Conservation (phyloP, 1,284 basidiomycete species). For the Rhodotorula sp. region DNA sequence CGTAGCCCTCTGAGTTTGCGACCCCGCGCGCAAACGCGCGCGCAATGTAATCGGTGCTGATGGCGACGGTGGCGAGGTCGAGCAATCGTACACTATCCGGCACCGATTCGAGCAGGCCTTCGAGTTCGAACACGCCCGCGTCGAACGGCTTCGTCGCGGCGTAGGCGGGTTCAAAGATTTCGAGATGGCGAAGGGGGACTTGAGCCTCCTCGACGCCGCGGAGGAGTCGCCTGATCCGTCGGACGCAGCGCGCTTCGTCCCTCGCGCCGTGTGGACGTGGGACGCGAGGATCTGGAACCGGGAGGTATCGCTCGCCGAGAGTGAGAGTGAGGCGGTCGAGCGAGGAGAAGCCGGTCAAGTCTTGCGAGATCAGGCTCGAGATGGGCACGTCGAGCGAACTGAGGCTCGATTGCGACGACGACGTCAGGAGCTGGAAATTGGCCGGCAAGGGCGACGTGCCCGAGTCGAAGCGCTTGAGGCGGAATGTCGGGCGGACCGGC, state of each 20-base stretch:
- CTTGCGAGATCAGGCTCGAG: conserved; percentile 10
- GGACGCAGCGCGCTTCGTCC: conserved; percentile 4
- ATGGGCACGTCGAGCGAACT: conserved; percentile 20
- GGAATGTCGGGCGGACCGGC: conserved; percentile 13
- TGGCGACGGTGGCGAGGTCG: conserved; percentile 9
- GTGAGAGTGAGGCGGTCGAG: conserved; percentile 17
- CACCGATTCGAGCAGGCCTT: conserved; percentile 3
- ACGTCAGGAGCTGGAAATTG: conserved; percentile 21
- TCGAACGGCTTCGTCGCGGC: conserved; percentile 2
- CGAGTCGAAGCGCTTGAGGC: conserved; percentile 24
- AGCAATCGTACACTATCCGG: not conserved
- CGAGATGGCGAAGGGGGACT: conserved; percentile 1
- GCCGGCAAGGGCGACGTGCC: conserved; percentile 9
- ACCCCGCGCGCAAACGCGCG: conserved; percentile 1
- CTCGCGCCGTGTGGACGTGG: not conserved
- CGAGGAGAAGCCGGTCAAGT: conserved; percentile 8
- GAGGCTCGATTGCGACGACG: conserved; percentile 3
- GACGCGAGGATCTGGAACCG: not conserved
- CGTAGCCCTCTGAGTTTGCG: not conserved
- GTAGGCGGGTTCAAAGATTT: conserved; percentile 21
- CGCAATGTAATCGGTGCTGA: conserved; percentile 1
- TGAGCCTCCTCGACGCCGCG: not conserved
- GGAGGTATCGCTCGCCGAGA: conserved; percentile 29
- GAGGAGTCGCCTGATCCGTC: conserved; percentile 2
- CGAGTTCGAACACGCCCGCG: not conserved